Evolutionary conservation across 1,284 basidiomycete species (phyloP).

Genomic region (Cystobasidium sp.): DNA sequence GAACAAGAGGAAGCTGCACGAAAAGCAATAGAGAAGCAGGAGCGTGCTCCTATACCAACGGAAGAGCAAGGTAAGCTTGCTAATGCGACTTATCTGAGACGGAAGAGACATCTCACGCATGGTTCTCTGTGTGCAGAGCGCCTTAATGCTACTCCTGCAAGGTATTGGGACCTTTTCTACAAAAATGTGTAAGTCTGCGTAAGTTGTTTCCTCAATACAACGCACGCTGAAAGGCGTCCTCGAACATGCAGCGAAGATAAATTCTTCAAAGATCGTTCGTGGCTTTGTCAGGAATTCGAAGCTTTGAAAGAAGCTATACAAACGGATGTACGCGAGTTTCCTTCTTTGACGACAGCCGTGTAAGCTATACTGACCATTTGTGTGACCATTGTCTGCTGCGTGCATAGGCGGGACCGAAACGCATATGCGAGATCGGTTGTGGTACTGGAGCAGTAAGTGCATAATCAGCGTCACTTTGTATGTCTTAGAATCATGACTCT

Average conservation of each 20-base stretch:
- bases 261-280: conserved; percentile 91
- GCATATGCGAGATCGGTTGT: conserved; percentile 57
- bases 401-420: conserved; percentile 71
- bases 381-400: conserved; percentile 15
- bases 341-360: background rate
- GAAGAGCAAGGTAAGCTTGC: conserved; percentile 43
- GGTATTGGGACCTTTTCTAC: conserved; percentile 89
- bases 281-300: conserved; percentile 91
- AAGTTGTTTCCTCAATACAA: background rate
- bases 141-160: conserved; percentile 74
- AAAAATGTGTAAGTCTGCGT: conserved; percentile 66
- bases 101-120: background rate
- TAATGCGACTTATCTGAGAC: background rate
- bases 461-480: background rate
- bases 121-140: conserved; percentile 56
- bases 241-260: conserved; percentile 60
- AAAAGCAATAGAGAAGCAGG: conserved; percentile 48
- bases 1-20: conserved; percentile 49
- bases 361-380: conserved; percentile 20
- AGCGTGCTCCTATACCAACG: conserved; percentile 45
- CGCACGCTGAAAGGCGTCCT: background rate
- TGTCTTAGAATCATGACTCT: background rate
- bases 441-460: conserved; percentile 75
- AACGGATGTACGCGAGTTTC: conserved; percentile 63
- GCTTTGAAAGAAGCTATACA: conserved; percentile 74